These are phyloP conservation scores for Colletotrichum camelliae DNA, from an alignment of 2,329 filamentous ascomycete genomes.

Conservation along the genomic window DNA sequence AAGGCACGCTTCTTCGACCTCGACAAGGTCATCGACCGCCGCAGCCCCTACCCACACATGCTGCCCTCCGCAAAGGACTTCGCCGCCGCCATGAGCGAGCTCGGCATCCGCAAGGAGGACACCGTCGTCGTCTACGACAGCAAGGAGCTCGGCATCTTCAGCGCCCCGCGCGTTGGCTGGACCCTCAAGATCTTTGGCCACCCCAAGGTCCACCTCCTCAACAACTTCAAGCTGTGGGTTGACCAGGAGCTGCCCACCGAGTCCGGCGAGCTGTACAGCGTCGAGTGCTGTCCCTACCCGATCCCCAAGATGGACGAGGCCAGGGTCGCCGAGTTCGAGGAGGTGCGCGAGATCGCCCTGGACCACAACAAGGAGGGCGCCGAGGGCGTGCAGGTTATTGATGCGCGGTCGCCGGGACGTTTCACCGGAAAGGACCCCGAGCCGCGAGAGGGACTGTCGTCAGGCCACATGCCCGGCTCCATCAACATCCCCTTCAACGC, in stretches of 20 bases:
- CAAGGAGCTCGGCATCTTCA: constrained; percentile 91
- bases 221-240: constrained; percentile 96
- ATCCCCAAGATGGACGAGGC: constrained; percentile 65
- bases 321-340: constrained; percentile 81
- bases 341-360: constrained; percentile 77
- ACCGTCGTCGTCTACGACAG: constrained; percentile 94
- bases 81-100: constrained; percentile 83
- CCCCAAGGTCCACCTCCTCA: constrained; percentile 83
- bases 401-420: constrained; percentile 80
- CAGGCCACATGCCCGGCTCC: constrained; percentile 90
- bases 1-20: constrained; percentile 95
- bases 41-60: constrained; percentile 95
- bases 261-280: constrained; percentile 74
- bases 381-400: constrained; percentile 85
- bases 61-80: constrained; percentile 83
- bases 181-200: constrained; percentile 92
- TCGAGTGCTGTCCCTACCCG: constrained; percentile 69
- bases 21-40: constrained; percentile 86
- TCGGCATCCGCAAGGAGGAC: constrained; percentile 88
- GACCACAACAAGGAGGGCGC: constrained; percentile 83
- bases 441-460: constrained; percentile 83
- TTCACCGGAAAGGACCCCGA: constrained; percentile 87
- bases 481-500: constrained; percentile 81
- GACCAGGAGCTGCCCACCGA: constrained; percentile 83
- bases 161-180: constrained; percentile 92